These are phyloP conservation scores for Sarocladium brachiariae DNA, from an alignment of 2,329 filamentous ascomycete genomes.

Conservation along the genomic window DNA sequence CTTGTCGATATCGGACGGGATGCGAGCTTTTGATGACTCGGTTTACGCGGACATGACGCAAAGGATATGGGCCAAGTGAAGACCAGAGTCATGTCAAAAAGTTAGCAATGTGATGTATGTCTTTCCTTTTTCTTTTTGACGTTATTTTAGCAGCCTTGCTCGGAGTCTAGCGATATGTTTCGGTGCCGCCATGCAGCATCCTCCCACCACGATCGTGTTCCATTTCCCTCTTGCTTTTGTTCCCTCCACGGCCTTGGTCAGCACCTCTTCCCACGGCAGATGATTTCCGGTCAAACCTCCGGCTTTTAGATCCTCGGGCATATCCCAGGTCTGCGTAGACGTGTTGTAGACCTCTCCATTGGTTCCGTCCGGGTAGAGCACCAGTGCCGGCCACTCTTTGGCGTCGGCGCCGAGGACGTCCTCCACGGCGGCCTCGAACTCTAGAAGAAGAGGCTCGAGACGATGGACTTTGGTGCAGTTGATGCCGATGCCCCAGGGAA, in stretches of 20 bases:
- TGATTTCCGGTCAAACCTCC: slow-evolving; percentile 12
- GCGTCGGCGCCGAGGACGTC: slow-evolving; percentile 29
- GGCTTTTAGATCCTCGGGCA: slow-evolving; percentile 20
- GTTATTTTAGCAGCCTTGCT: neutral
- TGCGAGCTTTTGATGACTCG: no score
- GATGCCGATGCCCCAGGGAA: slow-evolving; percentile 58
- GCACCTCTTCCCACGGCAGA: slow-evolving; percentile 38
- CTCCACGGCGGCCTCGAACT: slow-evolving; percentile 45
- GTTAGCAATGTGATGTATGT: no score
- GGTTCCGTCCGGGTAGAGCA: slow-evolving; percentile 64
- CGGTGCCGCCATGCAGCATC: slow-evolving; percentile 44
- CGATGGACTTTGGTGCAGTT: slow-evolving; percentile 64
- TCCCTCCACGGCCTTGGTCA: slow-evolving; percentile 32
- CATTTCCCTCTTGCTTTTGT: slow-evolving; percentile 32
- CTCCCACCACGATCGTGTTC: slow-evolving; percentile 42
- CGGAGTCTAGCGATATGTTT: slow-evolving; percentile 26
- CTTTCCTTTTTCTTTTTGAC: no score
- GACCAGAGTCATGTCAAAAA: no score
- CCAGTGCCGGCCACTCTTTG: slow-evolving; percentile 42
- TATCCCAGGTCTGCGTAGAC: slow-evolving; percentile 52
- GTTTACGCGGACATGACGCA: no score
- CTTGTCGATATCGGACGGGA: no score
- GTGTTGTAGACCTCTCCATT: slow-evolving; percentile 63
- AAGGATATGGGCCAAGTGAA: no score
- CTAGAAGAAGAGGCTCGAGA: slow-evolving; percentile 45